Percentiles rank a stretch among this genome's conserved stretches.
These are phyloP conservation scores for Eremomyces bilateralis DNA, from an alignment of 495 filamentous ascomycete species.

Conservation along the genomic window DNA sequence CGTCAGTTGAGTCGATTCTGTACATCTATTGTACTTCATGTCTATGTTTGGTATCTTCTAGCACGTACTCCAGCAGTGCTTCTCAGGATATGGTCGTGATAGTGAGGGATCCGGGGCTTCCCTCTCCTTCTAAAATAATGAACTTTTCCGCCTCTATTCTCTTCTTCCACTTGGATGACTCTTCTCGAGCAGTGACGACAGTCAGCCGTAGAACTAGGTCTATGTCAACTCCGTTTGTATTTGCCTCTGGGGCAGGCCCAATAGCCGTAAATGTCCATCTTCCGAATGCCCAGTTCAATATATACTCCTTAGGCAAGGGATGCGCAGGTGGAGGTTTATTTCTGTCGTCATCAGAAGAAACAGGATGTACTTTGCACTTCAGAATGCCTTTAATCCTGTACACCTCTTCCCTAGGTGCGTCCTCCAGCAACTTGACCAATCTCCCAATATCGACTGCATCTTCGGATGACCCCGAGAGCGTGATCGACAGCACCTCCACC, in stretches of 20 bases:
- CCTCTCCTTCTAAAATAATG: background rate
- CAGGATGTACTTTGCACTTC: conserved; percentile 31
- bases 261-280: conserved; percentile 71
- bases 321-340: conserved; percentile 4
- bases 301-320: conserved; percentile 30
- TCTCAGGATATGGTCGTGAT: no score
- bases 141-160: conserved; percentile 33
- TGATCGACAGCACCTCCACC: conserved; percentile 72
- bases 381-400: conserved; percentile 90
- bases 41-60: no score
- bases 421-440: conserved; percentile 40
- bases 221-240: conserved; percentile 15
- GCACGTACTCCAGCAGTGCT: no score
- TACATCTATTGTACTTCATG: no score
- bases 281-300: conserved; percentile 95
- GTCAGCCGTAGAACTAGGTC: conserved; percentile 47
- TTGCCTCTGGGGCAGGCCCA: conserved; percentile 20
- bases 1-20: conserved; percentile 45
- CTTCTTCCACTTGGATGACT: conserved; percentile 79
- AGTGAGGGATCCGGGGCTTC: no score
- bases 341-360: conserved; percentile 34
- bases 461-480: conserved; percentile 24
- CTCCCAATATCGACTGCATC: conserved; percentile 35
- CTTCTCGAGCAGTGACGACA: conserved; percentile 62
- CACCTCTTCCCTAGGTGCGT: conserved; percentile 70